A percentile compares a stretch with the other conserved stretches of the same genome.
These are phyloP conservation scores for Adansonia rubrostipa DNA, from an alignment of 441 rosid species.

Conservation along the genomic window DNA sequence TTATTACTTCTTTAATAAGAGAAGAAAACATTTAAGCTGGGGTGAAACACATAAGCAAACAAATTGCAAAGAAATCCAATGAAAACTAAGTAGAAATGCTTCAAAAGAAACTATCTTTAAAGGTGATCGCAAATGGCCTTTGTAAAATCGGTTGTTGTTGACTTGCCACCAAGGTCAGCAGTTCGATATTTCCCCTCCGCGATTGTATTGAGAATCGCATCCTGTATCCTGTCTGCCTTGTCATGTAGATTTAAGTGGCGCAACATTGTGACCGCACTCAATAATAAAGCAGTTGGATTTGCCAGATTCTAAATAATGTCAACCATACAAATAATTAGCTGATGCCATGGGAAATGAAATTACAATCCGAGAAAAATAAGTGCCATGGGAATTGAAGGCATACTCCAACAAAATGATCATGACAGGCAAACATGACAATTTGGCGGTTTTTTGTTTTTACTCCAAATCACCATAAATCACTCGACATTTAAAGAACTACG, in stretches of 20 bases:
- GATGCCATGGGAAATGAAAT: background rate
- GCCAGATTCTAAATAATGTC: slow-evolving; percentile 69
- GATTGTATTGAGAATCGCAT: slow-evolving; percentile 80
- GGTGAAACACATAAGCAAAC: slow-evolving; percentile 21
- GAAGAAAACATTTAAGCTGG: slow-evolving; percentile 3
- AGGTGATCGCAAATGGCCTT: slow-evolving; percentile 81
- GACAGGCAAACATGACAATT: background rate
- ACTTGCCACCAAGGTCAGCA: slow-evolving; percentile 83
- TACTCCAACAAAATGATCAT: slow-evolving; percentile 7
- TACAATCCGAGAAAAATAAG: background rate
- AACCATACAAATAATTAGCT: slow-evolving; percentile 24
- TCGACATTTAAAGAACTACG: background rate
- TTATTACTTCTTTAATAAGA: slow-evolving; percentile 30
- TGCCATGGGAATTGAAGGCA: background rate
- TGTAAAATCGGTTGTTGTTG: slow-evolving; percentile 84
- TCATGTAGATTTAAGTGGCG: slow-evolving; percentile 77
- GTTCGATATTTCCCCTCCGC: slow-evolving; percentile 89
- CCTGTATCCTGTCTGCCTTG: slow-evolving; percentile 79
- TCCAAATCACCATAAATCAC: slow-evolving; percentile 1
- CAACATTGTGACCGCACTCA: slow-evolving; percentile 86
- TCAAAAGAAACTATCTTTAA: slow-evolving; percentile 35
- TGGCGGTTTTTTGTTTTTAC: background rate
- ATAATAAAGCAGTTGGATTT: slow-evolving; percentile 88
- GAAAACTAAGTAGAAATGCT: slow-evolving; percentile 19
- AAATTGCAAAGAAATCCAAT: slow-evolving; percentile 17